Evolutionary conservation across 345 rosid species (phyloP), one percentile per base, ranked within the genome.

Genomic region (Brassica nigra): DNA sequence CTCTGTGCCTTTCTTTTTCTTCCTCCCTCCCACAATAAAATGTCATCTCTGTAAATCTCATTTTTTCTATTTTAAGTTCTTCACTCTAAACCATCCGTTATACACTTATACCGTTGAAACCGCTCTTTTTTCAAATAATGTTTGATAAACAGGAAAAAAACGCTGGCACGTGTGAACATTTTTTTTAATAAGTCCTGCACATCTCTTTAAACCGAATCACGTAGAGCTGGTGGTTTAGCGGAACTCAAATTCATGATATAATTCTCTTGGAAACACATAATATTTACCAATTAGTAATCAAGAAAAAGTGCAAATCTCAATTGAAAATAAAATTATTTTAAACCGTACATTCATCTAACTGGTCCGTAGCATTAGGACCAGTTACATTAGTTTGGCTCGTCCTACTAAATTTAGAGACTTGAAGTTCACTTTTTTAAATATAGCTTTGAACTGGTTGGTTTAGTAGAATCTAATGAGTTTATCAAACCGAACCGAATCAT

Each of bases 61-160:
- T 39, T 9, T 74, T 74, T 79, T 74, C 83, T 80, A 80, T 74
- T 74, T 80, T 69, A 49, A 75, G 71, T 74, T 74, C 61, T 68
- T 34, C 1, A 62, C 42, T 3, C 71, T 74, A 16, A 0, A 54
- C 79, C 79, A 62, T 69, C 83, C 83, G 79, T 80, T 80, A 81
- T 23, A 23, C 27, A 23, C 27, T 23, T 23, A 34, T 15, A 81
- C 77, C 77, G 84, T 72, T 67, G 59, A 71, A 77, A 76, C 73
- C 81, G 78, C 74, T 49, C 0, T 23, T 76, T 71, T 77, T 59
- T 27, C 29, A 47, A 36, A 2, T 18, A 42, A 4, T 23, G 3
- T 34, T 2, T 1, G 8, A 18, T 4, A 12, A 0, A 29, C 2
- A 39, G 6, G 2, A 4, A 15, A 11, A 5, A 28, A 61, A 73